Evolutionary conservation across 164 flowering plant genomes (phyloP).

Genomic region (Houttuynia cordata): DNA sequence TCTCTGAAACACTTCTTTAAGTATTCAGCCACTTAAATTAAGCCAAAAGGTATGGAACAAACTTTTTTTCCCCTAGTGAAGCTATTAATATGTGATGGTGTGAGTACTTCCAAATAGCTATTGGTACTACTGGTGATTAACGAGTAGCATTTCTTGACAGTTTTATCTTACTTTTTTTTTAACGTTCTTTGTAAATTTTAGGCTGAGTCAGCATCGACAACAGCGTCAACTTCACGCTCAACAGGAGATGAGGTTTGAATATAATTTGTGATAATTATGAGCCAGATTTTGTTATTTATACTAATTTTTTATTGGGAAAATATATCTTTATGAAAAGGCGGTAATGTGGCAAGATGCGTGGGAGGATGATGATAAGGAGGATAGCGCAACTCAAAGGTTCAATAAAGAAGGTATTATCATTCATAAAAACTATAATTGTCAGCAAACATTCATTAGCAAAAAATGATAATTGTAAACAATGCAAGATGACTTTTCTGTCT

Average conservation of each 20-base stretch:
- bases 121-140: too few species aligned
- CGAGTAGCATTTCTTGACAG: background rate
- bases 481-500: background rate
- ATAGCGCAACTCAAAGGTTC: background rate
- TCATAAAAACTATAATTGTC: too few species aligned
- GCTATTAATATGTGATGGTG: too few species aligned
- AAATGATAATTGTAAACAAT: too few species aligned
- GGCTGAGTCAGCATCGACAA: slow-evolving; percentile 1
- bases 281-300: background rate
- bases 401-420: slow-evolving; percentile 2
- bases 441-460: too few species aligned
- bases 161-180: background rate
- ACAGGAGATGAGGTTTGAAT: background rate
- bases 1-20: too few species aligned
- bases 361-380: slow-evolving; percentile 1
- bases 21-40: too few species aligned
- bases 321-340: background rate
- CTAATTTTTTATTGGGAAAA: background rate
- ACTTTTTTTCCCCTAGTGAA: too few species aligned
- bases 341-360: background rate
- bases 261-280: background rate
- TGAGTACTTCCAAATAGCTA: too few species aligned
- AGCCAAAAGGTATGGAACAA: too few species aligned
- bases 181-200: background rate
- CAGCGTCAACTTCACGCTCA: background rate